Percentiles rank a stretch among this genome's conserved stretches.
Conservation (phyloP, 169 alveolate species). For the Plasmodium coatneyi region DNA sequence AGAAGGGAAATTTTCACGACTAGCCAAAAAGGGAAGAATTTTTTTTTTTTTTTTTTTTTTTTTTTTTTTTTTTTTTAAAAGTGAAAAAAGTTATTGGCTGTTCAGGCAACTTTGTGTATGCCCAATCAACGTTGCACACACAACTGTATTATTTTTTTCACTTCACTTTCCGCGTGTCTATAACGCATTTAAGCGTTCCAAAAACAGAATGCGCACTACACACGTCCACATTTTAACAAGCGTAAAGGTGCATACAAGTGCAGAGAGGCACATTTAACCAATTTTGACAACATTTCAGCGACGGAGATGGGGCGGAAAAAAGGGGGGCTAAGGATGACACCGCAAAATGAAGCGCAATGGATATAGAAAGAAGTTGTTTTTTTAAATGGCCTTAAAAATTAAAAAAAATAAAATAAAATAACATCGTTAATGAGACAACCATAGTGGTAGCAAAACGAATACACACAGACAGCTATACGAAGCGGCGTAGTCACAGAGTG, state of each 20-base stretch:
- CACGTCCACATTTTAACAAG: not conserved
- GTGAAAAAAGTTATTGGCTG: not conserved
- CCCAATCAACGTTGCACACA: not conserved
- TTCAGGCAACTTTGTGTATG: not conserved
- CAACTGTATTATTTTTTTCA: not conserved
- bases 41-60: not conserved
- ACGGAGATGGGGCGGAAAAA: not conserved
- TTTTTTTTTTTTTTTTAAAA: not conserved
- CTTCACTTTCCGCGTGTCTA: not conserved
- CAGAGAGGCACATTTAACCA: not conserved
- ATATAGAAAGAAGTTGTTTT: not conserved
- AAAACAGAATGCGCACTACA: not conserved
- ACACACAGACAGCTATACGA: not conserved
- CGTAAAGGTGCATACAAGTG: constrained; percentile 52
- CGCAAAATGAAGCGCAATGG: not conserved
- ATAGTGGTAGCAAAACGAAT: not conserved
- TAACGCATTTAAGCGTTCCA: not conserved
- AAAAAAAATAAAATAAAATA: not conserved
- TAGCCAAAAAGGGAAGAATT: not conserved
- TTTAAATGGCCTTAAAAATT: not conserved
- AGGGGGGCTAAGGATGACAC: not conserved
- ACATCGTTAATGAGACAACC: not conserved
- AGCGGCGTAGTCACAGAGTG: not conserved
- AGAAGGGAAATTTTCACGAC: not conserved
- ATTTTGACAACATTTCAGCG: not conserved